Evolutionary conservation across 305 asterid species (phyloP), one percentile per base, ranked within the genome.

Genomic region (Fraxinus baroniana): DNA sequence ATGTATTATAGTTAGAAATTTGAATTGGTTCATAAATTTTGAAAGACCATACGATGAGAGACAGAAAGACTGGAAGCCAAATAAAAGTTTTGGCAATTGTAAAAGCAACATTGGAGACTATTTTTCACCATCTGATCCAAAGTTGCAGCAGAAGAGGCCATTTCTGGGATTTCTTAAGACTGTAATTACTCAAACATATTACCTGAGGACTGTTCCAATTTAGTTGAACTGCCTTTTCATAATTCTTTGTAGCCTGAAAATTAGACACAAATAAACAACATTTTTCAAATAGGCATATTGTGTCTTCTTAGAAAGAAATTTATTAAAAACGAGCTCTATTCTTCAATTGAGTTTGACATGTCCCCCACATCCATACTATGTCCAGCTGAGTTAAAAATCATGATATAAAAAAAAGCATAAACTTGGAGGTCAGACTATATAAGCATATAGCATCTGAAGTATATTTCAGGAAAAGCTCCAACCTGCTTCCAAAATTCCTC

Each of bases 141-240:
- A 74, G 72, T 26, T 77, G 37, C 36, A 30, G 9, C 0, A 78
- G 66, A 22, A 62, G 64, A 76, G 79, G 57, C 72, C 78, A 3
- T 80, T 66, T 83, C 73, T 81, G 2, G 20, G 10, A 62, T 30
- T 68, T 26, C 20, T 26, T 26, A 68, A 28, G 20, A 20, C 37
- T 20, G 33, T 12, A 28, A 68, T 68, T 66, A 68, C 20, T 26
- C 75, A 76, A 64, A 86, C n/a, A 18, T 36, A 7, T 87, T 90
- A 97, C 99, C 98, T 94, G 99, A 80, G 98, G 98, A 88, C 98
- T 97, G 90, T 97, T 97, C 99, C 99, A 97, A 79, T 93, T 94
- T 84, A 97, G 99, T 85, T 95, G 95, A 74, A 97, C 97, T 73
- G 99, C 98, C 88, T 92, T 97, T 82, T 95, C 98, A 80, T 97